Evolutionary conservation across 768 basidiomycete species (phyloP).

Genomic region (Pleurotus citrinopileatus): DNA sequence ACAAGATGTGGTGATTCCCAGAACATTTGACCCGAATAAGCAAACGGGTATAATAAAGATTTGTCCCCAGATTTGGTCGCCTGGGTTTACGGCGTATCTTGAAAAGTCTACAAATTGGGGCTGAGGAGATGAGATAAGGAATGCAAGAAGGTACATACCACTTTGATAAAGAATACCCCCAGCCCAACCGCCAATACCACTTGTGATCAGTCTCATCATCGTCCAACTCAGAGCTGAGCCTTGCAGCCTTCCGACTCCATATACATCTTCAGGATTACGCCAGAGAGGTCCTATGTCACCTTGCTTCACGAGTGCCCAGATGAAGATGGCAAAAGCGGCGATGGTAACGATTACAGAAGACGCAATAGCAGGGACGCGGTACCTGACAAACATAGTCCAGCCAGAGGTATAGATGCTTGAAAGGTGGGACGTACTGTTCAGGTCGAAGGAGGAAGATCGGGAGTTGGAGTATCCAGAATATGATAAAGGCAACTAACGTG

Average conservation of each 20-base stretch:
- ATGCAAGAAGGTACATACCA: conserved; percentile 8
- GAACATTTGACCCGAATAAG: conserved; percentile 26
- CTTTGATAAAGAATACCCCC: conserved; percentile 25
- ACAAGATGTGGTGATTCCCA: conserved; percentile 28
- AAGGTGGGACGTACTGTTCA: conserved; percentile 19
- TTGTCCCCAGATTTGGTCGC: conserved; percentile 28
- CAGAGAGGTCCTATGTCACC: conserved; percentile 27
- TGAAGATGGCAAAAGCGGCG: conserved; percentile 24
- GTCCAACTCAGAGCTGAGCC: conserved; percentile 24
- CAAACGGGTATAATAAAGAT: conserved; percentile 28
- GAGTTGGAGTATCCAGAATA: conserved; percentile 25
- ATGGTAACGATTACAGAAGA: conserved; percentile 25
- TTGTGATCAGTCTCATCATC: conserved; percentile 28
- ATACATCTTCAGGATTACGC: conserved; percentile 23
- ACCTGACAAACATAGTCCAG: conserved; percentile 7
- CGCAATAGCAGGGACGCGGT: conserved; percentile 20
- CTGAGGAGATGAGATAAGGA: background rate
- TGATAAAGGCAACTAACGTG: conserved; percentile 26
- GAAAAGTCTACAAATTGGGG: conserved; percentile 30
- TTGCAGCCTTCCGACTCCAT: conserved; percentile 19
- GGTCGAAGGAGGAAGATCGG: conserved; percentile 26
- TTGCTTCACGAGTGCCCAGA: conserved; percentile 27
- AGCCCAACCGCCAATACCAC: conserved; percentile 30
- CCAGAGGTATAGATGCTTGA: background rate
- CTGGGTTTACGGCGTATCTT: conserved; percentile 26